A percentile compares a stretch with the other conserved stretches of the same genome.
These are phyloP conservation scores for Agrostemma githago DNA, from an alignment of 148 eudicot genomes.

Conservation along the genomic window DNA sequence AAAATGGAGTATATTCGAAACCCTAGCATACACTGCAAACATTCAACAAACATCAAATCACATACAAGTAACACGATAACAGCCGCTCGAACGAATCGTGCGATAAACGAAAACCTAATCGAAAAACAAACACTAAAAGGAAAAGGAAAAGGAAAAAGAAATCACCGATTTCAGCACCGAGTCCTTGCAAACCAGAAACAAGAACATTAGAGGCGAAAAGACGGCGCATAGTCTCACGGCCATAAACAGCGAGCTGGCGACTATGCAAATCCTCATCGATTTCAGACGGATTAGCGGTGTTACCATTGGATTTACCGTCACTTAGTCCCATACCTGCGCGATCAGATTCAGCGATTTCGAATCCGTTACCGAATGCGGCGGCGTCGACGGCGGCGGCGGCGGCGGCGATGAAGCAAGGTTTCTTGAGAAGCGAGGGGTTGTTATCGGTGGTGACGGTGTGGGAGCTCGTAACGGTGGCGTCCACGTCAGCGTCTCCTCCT, in stretches of 20 bases:
- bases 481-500: conserved; percentile 32
- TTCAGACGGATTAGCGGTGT: conserved; percentile 27
- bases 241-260: conserved; percentile 79
- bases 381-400: conserved; percentile 14
- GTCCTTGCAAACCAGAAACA: conserved; percentile 75
- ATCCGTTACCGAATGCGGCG: conserved; percentile 23
- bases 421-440: conserved; percentile 39
- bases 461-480: conserved; percentile 16
- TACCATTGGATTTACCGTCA: conserved; percentile 15
- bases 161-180: conserved; percentile 78
- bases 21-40: no score
- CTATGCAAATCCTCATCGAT: conserved; percentile 89
- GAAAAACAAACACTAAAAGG: neutral
- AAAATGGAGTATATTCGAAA: no score
- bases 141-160: neutral
- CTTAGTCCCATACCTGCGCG: conserved; percentile 23
- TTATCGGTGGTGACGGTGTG: conserved; percentile 4
- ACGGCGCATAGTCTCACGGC: conserved; percentile 80
- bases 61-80: no score
- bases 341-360: conserved; percentile 31
- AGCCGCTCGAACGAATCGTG: neutral
- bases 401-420: conserved; percentile 28
- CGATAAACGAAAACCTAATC: no score
- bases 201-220: conserved; percentile 70
- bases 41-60: neutral